Evolutionary conservation across 2,329 filamentous ascomycete genomes (phyloP).

Genomic region (Cordyceps javanica): DNA sequence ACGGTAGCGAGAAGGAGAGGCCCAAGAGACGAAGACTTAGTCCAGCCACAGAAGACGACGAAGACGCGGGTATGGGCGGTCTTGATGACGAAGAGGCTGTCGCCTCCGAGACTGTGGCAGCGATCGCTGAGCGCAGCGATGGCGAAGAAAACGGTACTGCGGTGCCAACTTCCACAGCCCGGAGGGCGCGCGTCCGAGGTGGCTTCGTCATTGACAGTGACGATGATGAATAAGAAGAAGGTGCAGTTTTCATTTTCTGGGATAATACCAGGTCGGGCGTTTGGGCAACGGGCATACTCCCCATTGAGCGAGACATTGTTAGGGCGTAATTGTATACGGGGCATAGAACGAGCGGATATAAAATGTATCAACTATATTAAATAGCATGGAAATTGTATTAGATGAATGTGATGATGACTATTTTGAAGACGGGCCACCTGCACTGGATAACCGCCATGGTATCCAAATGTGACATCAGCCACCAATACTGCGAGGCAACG

Average conservation of each 20-base stretch:
- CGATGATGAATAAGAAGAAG: conserved; percentile 40
- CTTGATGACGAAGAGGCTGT: conserved; percentile 17
- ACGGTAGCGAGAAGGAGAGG: conserved; percentile 28
- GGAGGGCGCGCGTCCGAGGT: conserved; percentile 40
- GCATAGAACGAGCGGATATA: neutral
- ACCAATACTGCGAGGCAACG: neutral
- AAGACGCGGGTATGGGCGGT: conserved; percentile 24
- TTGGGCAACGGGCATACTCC: neutral
- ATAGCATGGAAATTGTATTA: neutral
- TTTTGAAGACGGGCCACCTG: neutral
- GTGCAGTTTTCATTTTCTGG: neutral
- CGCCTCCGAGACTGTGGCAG: conserved; percentile 14
- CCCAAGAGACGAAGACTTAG: conserved; percentile 33
- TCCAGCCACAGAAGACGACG: conserved; percentile 22
- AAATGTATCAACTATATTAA: neutral
- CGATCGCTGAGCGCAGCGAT: conserved; percentile 16
- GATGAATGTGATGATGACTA: neutral
- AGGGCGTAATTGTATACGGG: neutral
- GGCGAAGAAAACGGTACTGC: conserved; percentile 37
- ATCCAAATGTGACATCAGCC: neutral
- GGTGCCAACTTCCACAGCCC: conserved; percentile 27
- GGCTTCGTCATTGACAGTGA: conserved; percentile 56
- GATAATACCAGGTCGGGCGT: neutral
- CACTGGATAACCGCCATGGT: neutral
- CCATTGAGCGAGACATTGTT: neutral